Evolutionary conservation across 306 rosid species (phyloP).

Genomic region (Castanospermum australe): DNA sequence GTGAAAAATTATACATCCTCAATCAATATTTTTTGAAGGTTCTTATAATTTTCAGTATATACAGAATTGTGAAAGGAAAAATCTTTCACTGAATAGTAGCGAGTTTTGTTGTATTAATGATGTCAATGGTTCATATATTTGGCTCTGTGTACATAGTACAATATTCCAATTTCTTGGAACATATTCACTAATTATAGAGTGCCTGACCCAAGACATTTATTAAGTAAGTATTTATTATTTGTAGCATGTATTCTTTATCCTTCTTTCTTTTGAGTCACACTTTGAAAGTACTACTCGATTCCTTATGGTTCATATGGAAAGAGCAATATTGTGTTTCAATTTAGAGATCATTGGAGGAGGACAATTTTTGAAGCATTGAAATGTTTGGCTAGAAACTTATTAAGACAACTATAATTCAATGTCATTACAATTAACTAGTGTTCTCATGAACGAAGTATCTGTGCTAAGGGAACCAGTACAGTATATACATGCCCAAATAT

Average conservation of each 20-base stretch:
- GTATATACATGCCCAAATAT: constrained; percentile 22
- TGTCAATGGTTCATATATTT: neutral
- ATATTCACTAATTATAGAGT: neutral
- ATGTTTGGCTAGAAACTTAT: constrained; percentile 14
- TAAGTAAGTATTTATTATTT: neutral
- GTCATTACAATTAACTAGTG: neutral
- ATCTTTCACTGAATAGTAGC: neutral
- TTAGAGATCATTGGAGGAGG: neutral
- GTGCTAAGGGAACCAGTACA: neutral
- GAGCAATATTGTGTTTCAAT: neutral
- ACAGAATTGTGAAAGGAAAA: neutral
- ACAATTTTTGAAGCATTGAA: constrained; percentile 19
- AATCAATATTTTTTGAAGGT: neutral
- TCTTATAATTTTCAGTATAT: neutral
- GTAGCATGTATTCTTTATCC: constrained; percentile 6
- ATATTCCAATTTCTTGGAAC: neutral
- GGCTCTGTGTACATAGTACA: neutral
- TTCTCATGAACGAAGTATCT: neutral
- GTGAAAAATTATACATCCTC: neutral
- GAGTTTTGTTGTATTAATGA: neutral
- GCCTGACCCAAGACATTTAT: neutral
- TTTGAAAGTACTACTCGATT: neutral
- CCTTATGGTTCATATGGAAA: neutral
- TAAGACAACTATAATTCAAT: neutral
- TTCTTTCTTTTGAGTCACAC: neutral